A percentile compares a stretch with the other conserved stretches of the same genome.
Evolutionary conservation across 208 protist species (phyloP).

Genomic region (Plasmodiophora brassicae): DNA sequence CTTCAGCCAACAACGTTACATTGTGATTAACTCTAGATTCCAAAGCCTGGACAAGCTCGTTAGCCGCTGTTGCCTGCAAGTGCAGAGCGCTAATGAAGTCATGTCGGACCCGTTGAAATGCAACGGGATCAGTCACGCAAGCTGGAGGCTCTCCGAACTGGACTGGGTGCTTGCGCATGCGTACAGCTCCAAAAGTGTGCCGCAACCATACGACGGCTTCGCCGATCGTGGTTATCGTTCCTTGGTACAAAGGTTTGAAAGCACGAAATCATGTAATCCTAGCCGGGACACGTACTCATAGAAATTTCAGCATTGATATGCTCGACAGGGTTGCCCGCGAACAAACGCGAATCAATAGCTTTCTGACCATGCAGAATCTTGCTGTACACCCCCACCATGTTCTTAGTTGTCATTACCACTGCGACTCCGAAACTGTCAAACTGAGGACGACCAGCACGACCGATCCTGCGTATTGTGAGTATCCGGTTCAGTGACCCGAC

Average conservation of each 20-base stretch:
- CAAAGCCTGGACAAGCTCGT: neutral
- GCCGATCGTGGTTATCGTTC: neutral
- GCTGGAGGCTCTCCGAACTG: neutral
- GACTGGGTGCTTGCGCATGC: neutral
- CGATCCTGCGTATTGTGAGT: neutral
- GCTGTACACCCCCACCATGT: neutral
- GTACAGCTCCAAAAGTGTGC: neutral
- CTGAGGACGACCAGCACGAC: neutral
- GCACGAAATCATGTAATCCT: too few species aligned
- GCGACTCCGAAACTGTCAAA: conserved; percentile 25
- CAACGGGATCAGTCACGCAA: neutral
- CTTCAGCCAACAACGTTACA: neutral
- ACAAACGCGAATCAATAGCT: neutral
- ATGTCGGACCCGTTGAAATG: neutral
- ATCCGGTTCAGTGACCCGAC: neutral
- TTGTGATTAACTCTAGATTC: neutral
- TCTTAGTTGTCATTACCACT: neutral
- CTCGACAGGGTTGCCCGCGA: neutral
- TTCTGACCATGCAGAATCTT: neutral
- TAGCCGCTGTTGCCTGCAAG: too few species aligned
- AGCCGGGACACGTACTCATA: too few species aligned
- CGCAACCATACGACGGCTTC: neutral
- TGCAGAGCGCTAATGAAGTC: neutral
- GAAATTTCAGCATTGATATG: conserved; percentile 26
- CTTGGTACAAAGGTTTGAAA: neutral